Conservation (phyloP, 495 filamentous ascomycete species). For the Penicillium manginii region DNA sequence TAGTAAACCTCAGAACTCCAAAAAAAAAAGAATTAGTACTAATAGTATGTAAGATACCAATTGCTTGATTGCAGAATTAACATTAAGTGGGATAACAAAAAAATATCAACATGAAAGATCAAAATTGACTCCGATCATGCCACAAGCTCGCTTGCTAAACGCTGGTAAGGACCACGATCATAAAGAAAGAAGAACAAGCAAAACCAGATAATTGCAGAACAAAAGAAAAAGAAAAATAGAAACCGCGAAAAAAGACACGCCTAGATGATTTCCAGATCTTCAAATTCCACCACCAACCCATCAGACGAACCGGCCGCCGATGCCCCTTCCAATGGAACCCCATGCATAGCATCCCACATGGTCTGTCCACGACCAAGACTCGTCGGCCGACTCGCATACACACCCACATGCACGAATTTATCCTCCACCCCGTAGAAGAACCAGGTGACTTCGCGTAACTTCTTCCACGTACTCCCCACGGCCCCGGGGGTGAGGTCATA, state of each 20-base stretch:
- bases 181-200: constrained; percentile 4
- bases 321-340: constrained; percentile 31
- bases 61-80: not conserved
- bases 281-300: constrained; percentile 59
- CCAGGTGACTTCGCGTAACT: constrained; percentile 61
- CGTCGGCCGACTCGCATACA: constrained; percentile 59
- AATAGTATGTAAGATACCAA: not conserved
- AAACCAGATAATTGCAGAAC: constrained; percentile 4
- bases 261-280: constrained; percentile 60
- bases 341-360: constrained; percentile 52
- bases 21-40: no score
- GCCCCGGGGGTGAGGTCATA: constrained; percentile 42
- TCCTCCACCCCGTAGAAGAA: constrained; percentile 65
- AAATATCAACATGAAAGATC: constrained; percentile 4
- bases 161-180: constrained; percentile 28
- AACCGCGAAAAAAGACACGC: constrained; percentile 7
- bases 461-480: constrained; percentile 56
- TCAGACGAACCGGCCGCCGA: constrained; percentile 33
- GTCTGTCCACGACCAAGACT: constrained; percentile 36
- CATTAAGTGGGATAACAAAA: constrained; percentile 3
- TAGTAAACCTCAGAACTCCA: not conserved
- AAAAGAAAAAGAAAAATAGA: constrained; percentile 12
- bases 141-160: constrained; percentile 31
- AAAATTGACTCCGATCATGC: constrained; percentile 26
- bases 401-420: constrained; percentile 59